Base-by-base conservation (phyloP, 2,329 filamentous ascomycete species). In the Raffaelea ambrosiae region DNA sequence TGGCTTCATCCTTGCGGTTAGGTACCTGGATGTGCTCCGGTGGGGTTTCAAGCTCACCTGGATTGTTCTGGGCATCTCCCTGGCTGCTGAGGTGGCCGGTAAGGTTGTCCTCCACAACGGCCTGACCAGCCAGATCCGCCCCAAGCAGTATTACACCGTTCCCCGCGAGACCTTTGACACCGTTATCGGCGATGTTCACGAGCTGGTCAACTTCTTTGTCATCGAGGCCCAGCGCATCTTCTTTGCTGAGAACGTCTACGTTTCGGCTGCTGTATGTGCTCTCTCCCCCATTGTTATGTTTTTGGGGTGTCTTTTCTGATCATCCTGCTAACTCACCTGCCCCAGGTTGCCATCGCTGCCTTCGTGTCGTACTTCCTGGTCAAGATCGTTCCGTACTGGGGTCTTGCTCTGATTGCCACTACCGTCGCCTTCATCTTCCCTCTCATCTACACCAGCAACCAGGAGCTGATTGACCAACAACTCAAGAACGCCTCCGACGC, bases 301-400 rank as follows among this genome's bases (percentile, higher is more conserved):
- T 46, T 31, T 39, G 39, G 45, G 3, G 4, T 7, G 29, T 23
- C 5, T 20, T 22, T 29, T 44, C 26, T 29, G n/a, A n/a, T n/a
- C n/a, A n/a, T n/a, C 26, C 26, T 23, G 23, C 47, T 48, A 50
- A 44, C 53, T 48, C 36, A 36, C 21, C 44, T 46, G 43, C 8
- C 13, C 3, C 44, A 84, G 79, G 76, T 79, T 49, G 77, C 76
- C 53, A 44, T 82, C 46, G 69, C 69, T 52, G 73, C 81, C 43
- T 82, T 85, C 63, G 54, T 84, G 53, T 81, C 81, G 21, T 85
- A 85, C 68, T 80, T 74, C 63, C 71, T 86, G 36, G 75, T 83
- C 65, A 86, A 84, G 71, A 68, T 85, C 52, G 74, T 86, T 43
- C 82, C 82, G 33, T 76, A 83, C 70, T 86, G 82, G 82, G 81